Conservation (phyloP, 805 yeast genomes). For the Sporopachydermia quercuum region DNA sequence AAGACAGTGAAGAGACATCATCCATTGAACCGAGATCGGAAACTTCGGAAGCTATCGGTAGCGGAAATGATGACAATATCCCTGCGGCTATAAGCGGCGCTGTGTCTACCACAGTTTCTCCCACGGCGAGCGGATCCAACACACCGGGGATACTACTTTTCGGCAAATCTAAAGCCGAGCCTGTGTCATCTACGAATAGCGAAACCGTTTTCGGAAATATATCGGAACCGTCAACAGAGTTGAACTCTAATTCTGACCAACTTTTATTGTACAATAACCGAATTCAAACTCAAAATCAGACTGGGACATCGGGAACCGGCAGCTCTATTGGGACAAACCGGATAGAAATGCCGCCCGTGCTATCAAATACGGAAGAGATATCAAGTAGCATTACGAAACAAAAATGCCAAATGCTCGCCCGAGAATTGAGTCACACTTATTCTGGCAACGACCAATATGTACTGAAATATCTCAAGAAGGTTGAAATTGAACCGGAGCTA, state of each 20-base stretch:
- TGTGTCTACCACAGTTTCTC: not conserved
- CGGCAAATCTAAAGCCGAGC: constrained; percentile 2
- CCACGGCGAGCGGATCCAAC: not conserved
- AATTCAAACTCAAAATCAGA: no score
- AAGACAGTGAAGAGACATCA: not conserved
- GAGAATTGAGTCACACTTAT: constrained; percentile 30
- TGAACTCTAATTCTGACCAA: no score
- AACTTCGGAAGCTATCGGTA: no score
- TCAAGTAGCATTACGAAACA: not conserved
- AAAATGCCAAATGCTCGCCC: not conserved
- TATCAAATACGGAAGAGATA: not conserved
- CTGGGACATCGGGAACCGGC: not conserved
- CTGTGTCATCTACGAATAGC: not conserved
- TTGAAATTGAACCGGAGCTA: constrained; percentile 40
- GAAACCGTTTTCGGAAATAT: not conserved
- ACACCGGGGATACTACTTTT: not conserved
- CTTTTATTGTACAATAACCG: not conserved
- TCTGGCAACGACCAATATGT: constrained; percentile 55
- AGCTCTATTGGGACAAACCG: not conserved
- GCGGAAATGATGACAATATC: no score
- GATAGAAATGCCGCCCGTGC: not conserved
- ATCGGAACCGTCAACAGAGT: not conserved
- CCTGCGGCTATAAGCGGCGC: no score
- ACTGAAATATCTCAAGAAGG: constrained; percentile 34
- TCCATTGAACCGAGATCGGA: not conserved